A percentile compares a stretch with the other conserved stretches of the same genome.
phyloP scores from a whole-genome alignment of 257 asterid species.

The Eucommia ulmoides region DNA sequence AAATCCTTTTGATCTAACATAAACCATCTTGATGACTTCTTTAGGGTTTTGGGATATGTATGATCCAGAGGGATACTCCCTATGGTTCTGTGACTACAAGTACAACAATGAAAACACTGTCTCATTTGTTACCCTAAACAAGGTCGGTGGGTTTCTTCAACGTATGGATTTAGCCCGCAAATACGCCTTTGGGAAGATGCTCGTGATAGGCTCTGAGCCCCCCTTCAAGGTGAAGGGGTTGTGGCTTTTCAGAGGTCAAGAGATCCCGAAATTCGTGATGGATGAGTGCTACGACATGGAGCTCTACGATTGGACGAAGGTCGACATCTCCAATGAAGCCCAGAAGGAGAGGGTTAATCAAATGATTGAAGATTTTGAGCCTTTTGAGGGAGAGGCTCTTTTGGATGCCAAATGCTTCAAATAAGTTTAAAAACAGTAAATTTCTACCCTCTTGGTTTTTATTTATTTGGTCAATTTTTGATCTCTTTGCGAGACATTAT shows the following conservation, averaged over 20 bases:
- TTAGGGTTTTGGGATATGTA: slow-evolving; percentile 98
- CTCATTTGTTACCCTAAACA: slow-evolving; percentile 82
- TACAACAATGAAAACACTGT: slow-evolving; percentile 85
- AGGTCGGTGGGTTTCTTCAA: slow-evolving; percentile 87
- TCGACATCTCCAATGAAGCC: slow-evolving; percentile 19
- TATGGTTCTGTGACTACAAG: slow-evolving; percentile 94
- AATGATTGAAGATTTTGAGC: slow-evolving; percentile 62
- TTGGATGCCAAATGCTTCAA: slow-evolving; percentile 57
- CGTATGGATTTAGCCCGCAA: slow-evolving; percentile 94
- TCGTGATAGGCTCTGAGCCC: background rate
- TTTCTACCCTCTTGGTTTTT: no score
- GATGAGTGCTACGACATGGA: slow-evolving; percentile 3
- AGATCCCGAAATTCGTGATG: background rate
- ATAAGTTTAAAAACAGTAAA: no score
- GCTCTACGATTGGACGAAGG: background rate
- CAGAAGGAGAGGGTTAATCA: slow-evolving; percentile 52
- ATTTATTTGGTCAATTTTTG: no score
- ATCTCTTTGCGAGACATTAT: no score
- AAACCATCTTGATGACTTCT: no score
- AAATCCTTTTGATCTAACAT: no score
- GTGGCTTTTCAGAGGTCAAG: slow-evolving; percentile 4
- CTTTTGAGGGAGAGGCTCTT: slow-evolving; percentile 48
- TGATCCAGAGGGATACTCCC: slow-evolving; percentile 92
- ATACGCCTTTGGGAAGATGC: slow-evolving; percentile 22
- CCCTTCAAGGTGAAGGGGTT: slow-evolving; percentile 3